Evolutionary conservation across 352 stramenopile species (phyloP).

Genomic region (Ophiocytium majus): DNA sequence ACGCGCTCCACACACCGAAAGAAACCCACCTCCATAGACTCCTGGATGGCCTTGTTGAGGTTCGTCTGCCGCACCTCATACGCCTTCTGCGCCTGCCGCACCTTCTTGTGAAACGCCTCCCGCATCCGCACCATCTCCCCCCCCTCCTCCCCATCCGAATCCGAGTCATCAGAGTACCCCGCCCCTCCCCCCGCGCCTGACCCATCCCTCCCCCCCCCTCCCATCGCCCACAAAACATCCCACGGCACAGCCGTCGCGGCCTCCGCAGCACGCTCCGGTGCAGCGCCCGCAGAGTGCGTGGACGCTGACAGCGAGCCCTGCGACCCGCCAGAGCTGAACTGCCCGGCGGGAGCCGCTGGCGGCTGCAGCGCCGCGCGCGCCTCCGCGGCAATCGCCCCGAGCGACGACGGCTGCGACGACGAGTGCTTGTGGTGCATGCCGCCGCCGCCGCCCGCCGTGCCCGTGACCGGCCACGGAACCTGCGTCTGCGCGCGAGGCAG

Average conservation of each 20-base stretch:
- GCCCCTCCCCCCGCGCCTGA: no score
- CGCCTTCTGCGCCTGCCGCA: conserved; percentile 18
- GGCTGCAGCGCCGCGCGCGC: no score
- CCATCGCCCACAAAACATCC: neutral
- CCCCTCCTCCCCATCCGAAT: neutral
- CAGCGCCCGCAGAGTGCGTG: neutral
- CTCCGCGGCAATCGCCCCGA: neutral
- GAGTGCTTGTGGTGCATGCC: neutral
- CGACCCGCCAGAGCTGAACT: no score
- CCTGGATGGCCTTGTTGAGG: conserved; percentile 1
- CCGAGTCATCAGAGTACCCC: neutral
- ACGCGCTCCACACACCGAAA: no score
- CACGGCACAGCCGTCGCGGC: neutral
- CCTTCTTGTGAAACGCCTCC: neutral
- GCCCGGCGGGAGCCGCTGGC: neutral
- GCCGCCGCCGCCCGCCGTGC: neutral
- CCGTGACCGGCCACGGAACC: neutral
- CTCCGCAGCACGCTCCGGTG: neutral
- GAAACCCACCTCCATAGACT: conserved; percentile 13
- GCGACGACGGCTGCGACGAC: neutral
- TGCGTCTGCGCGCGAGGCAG: neutral
- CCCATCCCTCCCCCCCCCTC: neutral
- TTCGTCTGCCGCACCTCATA: conserved; percentile 7
- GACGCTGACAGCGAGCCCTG: neutral
- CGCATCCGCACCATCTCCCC: neutral